Base-by-base conservation (phyloP, 116 monocot genomes). In the Cymodocea nodosa region DNA sequence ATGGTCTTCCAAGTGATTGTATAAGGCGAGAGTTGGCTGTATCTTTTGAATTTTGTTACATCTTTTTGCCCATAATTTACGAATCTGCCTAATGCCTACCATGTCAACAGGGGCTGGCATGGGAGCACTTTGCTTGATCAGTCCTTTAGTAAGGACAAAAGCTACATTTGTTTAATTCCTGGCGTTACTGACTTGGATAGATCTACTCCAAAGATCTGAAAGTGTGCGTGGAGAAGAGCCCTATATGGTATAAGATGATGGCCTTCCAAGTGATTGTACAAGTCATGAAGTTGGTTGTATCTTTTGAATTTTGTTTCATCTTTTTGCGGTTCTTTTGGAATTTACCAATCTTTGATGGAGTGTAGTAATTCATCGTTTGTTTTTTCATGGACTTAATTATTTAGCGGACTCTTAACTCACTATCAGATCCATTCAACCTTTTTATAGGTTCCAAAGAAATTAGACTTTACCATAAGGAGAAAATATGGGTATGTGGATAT, bases 381-480 rank as follows among this genome's bases (percentile, higher is more conserved):
- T 63, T 13, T 50, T 54, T 5, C 35, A 39, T 73, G 23, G 36
- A n/a, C 67, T 49, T 71, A 30, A 58, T 51, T 35, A 20, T 37
- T 16, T 69, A 34, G 17, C 51, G 4, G 14, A 75, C 17, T 77
- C 78, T 92, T 87, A 62, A 74, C 63, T 59, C 54, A 53, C 8
- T 30, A 30, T 60, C 53, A 92, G 87, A 92, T 84, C 67, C 87
- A 15, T 92, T 92, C 63, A 84, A 87, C 17, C 87, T 84, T 24
- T 92, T 92, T 70, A 76, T 82, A 72, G 91, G 91, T 37, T 92
- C 82, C 74, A 87, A 87, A 78, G 87, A 92, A 54, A 84, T 92
- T 62, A 77, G 74, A 52, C 76, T 92, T 62, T 66, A 84, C 17
- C 91, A 87, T 71, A 87, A 92, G 76, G 91, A 82, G 68, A 72